phyloP scores from a whole-genome alignment of 2,329 filamentous ascomycete species.

The Clarireedia sp. region DNA sequence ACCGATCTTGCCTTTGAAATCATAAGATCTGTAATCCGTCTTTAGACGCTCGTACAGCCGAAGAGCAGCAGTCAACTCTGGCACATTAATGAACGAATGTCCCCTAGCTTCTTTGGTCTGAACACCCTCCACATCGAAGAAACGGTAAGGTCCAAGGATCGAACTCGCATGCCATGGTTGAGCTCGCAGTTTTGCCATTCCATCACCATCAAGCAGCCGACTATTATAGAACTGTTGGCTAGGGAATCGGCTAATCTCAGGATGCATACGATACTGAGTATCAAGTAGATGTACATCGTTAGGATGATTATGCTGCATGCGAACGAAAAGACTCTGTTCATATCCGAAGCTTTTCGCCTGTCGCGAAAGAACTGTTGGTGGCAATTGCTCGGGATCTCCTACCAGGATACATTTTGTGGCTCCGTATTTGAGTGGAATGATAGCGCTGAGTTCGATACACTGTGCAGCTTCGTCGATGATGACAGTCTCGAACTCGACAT shows the following conservation, averaged over 20 bases:
- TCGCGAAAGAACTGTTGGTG: slow-evolving; percentile 90
- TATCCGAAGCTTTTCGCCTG: slow-evolving; percentile 89
- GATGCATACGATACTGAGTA: slow-evolving; percentile 98
- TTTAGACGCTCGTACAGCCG: slow-evolving; percentile 74
- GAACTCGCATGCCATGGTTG: slow-evolving; percentile 80
- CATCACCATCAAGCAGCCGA: slow-evolving; percentile 71
- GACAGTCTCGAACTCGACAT: slow-evolving; percentile 96
- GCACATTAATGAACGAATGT: slow-evolving; percentile 82
- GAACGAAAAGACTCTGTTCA: slow-evolving; percentile 95
- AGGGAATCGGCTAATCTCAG: slow-evolving; percentile 87
- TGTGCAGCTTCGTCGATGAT: slow-evolving; percentile 98
- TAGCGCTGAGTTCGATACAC: slow-evolving; percentile 91
- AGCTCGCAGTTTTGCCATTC: slow-evolving; percentile 69
- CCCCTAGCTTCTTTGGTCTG: slow-evolving; percentile 75
- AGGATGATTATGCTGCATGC: slow-evolving; percentile 91
- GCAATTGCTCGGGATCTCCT: slow-evolving; percentile 94
- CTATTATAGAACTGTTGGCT: slow-evolving; percentile 90
- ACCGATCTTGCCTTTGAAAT: slow-evolving; percentile 78
- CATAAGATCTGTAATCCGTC: slow-evolving; percentile 58
- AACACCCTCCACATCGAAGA: slow-evolving; percentile 90
- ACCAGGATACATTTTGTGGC: slow-evolving; percentile 95
- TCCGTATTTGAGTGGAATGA: slow-evolving; percentile 96
- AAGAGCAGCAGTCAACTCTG: slow-evolving; percentile 80
- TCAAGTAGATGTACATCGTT: slow-evolving; percentile 89
- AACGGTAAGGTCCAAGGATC: slow-evolving; percentile 84